A percentile compares a stretch with the other conserved stretches of the same genome.
phyloP scores from a whole-genome alignment of 2,329 filamentous ascomycete species.

The Colletotrichum sp. region DNA sequence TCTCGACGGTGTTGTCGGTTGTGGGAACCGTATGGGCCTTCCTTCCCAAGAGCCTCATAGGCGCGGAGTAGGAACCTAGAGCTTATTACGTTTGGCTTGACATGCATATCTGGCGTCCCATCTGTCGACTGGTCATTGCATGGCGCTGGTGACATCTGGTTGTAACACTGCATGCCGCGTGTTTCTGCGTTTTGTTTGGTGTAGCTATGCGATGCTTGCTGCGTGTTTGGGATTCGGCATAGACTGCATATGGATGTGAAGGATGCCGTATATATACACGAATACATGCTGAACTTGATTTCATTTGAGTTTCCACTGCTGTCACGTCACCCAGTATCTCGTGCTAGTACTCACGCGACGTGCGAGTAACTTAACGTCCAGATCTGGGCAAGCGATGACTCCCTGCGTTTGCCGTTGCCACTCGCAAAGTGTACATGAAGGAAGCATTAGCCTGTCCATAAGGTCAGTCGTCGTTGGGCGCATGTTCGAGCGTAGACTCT shows the following conservation, averaged over 20 bases:
- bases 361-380: not conserved
- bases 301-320: not conserved
- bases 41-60: slow-evolving; percentile 77
- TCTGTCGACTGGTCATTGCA: not conserved
- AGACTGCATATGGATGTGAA: not conserved
- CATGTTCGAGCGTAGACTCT: not conserved
- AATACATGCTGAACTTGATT: not conserved
- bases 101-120: not conserved
- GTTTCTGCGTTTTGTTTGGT: not conserved
- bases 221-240: not conserved
- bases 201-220: not conserved
- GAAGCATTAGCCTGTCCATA: not conserved
- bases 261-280: not conserved
- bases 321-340: not conserved
- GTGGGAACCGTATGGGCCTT: slow-evolving; percentile 89
- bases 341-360: not conserved
- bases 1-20: slow-evolving; percentile 73
- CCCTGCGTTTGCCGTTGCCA: not conserved
- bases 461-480: not conserved
- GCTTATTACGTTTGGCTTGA: not conserved
- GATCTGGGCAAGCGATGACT: not conserved
- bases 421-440: not conserved
- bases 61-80: slow-evolving; percentile 45
- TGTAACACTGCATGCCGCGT: not conserved
- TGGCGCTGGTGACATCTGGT: not conserved